Percentiles rank a stretch among this genome's conserved stretches.
phyloP scores from a whole-genome alignment of 2,329 filamentous ascomycete species.

The Blumeria hordei region DNA sequence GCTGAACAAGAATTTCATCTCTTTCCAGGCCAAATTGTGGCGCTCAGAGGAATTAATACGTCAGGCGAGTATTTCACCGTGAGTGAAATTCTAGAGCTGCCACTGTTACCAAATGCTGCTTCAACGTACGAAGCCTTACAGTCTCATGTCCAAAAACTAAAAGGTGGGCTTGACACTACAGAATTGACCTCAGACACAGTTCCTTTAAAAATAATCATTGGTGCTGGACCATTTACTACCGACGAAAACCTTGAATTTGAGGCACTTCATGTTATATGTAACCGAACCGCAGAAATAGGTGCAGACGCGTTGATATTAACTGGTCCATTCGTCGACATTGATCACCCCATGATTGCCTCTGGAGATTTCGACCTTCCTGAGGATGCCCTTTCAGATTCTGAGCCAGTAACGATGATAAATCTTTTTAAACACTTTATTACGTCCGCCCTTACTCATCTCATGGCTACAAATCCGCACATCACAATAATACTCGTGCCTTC shows the following conservation, averaged over 20 bases:
- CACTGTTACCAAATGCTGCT: slow-evolving; percentile 49
- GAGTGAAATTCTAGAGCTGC: slow-evolving; percentile 49
- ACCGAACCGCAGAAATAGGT: slow-evolving; percentile 46
- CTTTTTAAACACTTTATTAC: slow-evolving; percentile 67
- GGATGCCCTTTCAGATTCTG: slow-evolving; percentile 41
- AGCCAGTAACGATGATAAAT: slow-evolving; percentile 57
- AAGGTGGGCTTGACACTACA: slow-evolving; percentile 37
- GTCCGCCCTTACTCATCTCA: slow-evolving; percentile 45
- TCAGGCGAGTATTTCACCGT: slow-evolving; percentile 67
- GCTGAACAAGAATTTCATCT: slow-evolving; percentile 49
- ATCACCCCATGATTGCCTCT: slow-evolving; percentile 66
- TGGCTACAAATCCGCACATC: slow-evolving; percentile 45
- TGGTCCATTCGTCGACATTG: slow-evolving; percentile 76
- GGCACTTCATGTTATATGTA: slow-evolving; percentile 59
- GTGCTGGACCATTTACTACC: slow-evolving; percentile 72
- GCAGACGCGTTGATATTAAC: slow-evolving; percentile 59
- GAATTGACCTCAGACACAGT: slow-evolving; percentile 30
- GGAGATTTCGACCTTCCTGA: slow-evolving; percentile 58
- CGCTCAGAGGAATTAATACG: slow-evolving; percentile 64
- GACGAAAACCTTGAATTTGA: slow-evolving; percentile 85
- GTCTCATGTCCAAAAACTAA: slow-evolving; percentile 42
- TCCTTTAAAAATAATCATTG: slow-evolving; percentile 55
- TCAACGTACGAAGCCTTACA: slow-evolving; percentile 42
- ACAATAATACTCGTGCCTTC: slow-evolving; percentile 69
- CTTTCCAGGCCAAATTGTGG: slow-evolving; percentile 88